Percentiles rank a stretch among this genome's conserved stretches.
Evolutionary conservation across 2,329 filamentous ascomycete species (phyloP).

Genomic region (Colletotrichum plurivorum): DNA sequence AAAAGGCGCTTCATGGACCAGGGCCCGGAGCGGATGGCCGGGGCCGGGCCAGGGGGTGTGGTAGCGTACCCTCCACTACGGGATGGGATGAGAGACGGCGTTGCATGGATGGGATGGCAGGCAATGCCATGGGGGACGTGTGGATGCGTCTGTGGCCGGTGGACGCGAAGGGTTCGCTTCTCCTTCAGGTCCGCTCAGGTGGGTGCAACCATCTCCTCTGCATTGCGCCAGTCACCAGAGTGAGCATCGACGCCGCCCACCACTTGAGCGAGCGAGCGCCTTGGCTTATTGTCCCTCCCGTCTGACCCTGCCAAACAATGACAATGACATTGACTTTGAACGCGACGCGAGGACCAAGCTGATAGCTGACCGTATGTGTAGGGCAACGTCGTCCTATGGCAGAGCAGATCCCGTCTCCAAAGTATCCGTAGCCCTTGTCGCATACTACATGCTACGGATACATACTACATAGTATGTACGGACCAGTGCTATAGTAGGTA

Average conservation of each 20-base stretch:
- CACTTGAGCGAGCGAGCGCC: not conserved
- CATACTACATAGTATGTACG: too few species aligned
- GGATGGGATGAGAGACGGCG: slow-evolving; percentile 25
- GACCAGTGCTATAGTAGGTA: too few species aligned
- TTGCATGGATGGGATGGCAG: slow-evolving; percentile 37
- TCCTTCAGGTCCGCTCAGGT: slow-evolving; percentile 38
- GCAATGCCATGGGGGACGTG: slow-evolving; percentile 26
- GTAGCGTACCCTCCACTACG: not conserved
- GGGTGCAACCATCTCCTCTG: slow-evolving; percentile 36
- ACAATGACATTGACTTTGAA: slow-evolving; percentile 2
- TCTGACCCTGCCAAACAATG: slow-evolving; percentile 13
- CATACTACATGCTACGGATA: too few species aligned
- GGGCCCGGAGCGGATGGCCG: slow-evolving; percentile 22
- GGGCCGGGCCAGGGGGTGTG: slow-evolving; percentile 32
- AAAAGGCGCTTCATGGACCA: slow-evolving; percentile 40
- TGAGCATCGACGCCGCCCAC: not conserved
- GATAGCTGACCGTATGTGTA: not conserved
- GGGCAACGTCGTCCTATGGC: too few species aligned
- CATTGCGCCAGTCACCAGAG: not conserved
- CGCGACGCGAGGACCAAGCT: not conserved
- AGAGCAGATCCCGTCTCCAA: too few species aligned
- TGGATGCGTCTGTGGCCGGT: slow-evolving; percentile 32
- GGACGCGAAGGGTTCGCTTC: slow-evolving; percentile 38
- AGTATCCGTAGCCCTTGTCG: too few species aligned
- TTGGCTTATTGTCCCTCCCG: slow-evolving; percentile 13